Evolutionary conservation across 306 rosid species (phyloP), one percentile per base, ranked within the genome.

Genomic region (Dicorynia guianensis): DNA sequence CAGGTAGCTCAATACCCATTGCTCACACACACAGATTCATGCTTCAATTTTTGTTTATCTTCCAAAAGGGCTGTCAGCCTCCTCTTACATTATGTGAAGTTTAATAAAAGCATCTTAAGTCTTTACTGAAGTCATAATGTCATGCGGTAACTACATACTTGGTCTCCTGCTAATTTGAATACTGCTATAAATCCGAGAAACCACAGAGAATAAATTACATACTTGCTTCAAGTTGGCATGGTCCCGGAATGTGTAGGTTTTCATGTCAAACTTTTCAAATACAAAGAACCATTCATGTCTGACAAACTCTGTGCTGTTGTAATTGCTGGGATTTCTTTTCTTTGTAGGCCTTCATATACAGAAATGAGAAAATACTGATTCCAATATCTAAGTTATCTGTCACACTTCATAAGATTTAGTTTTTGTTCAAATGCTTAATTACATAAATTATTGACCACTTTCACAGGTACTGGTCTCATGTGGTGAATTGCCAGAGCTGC

Each of bases 401-500:
- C 11, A 15, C 8, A 35, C 36, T 43, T 11, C 19, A 5, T 35
- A 12, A 57, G 30, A 40, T 8, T 53, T 3, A 33, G 56, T 42
- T 71, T 10, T n/a, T 14, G 8, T 34, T 8, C 20, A 58, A 8
- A 6, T 54, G 14, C 8, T 48, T 49, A 4, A 12, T 35, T 8
- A 9, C 10, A 56, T 17, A 42, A 63, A 46, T 44, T 18, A 40
- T 53, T 11, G 47, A 13, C 13, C 3, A 66, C 40, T 18, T 73
- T 63, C 42, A 56, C 90, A 91, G 98, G 87, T 95, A 95, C 69
- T 71, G 92, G 96, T 78, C 87, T 17, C 98, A 95, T 66, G 97
- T 90, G 78, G 91, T 88, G 72, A 92, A 90, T 63, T 95, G 98
- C 81, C 43, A 73, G 64, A 95, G 98, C 74, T 95, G 98, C 88